A percentile compares a stretch with the other conserved stretches of the same genome.
These are phyloP conservation scores for Pseudopediastrum boryanum DNA, from an alignment of 139 green algal species.

Conservation along the genomic window DNA sequence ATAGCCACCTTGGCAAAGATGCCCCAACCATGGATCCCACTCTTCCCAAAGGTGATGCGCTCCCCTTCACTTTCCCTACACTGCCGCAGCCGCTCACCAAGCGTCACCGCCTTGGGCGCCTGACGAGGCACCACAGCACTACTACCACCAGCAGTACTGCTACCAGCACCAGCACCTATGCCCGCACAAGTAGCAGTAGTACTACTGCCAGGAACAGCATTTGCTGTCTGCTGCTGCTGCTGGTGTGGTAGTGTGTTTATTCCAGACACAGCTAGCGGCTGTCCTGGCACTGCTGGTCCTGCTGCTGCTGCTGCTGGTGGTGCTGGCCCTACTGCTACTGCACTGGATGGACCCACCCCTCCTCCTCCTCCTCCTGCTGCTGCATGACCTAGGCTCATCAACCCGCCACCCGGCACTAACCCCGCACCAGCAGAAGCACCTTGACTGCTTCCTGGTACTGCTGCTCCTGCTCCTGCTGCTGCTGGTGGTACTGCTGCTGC, in stretches of 20 bases:
- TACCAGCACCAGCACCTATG: too few species aligned
- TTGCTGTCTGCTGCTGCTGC: too few species aligned
- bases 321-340: background rate
- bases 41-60: constrained; percentile 86
- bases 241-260: too few species aligned
- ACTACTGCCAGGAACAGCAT: too few species aligned
- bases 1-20: constrained; percentile 78
- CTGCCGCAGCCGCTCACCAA: constrained; percentile 48
- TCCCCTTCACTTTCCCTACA: constrained; percentile 39
- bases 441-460: too few species aligned
- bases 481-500: background rate
- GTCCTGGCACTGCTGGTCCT: background rate
- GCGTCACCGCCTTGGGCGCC: constrained; percentile 44
- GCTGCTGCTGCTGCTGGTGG: constrained; percentile 24
- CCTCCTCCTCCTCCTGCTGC: constrained; percentile 16
- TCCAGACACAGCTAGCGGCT: constrained; percentile 9
- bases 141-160: too few species aligned
- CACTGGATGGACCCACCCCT: too few species aligned
- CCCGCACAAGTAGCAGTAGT: too few species aligned
- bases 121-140: background rate
- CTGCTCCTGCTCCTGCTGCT: constrained; percentile 28
- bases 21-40: constrained; percentile 88
- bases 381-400: too few species aligned
- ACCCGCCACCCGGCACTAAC: too few species aligned
- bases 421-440: too few species aligned